These are phyloP conservation scores for Epichloe festucae DNA, from an alignment of 2,329 filamentous ascomycete species.

Conservation along the genomic window DNA sequence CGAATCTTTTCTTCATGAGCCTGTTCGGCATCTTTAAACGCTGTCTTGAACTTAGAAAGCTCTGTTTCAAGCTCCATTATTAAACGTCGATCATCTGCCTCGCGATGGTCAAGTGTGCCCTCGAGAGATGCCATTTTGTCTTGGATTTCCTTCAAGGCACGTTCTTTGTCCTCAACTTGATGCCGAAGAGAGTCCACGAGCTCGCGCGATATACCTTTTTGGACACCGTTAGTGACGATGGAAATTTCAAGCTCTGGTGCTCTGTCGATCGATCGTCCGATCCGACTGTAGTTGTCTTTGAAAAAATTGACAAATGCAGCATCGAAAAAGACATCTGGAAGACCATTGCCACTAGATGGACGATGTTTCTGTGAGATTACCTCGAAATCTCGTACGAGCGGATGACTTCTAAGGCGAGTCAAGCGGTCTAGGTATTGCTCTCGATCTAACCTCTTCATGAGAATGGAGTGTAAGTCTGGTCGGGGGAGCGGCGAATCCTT, in stretches of 20 bases:
- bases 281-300: constrained; percentile 86
- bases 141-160: constrained; percentile 33
- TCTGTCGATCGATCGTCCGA: constrained; percentile 75
- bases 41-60: constrained; percentile 18
- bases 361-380: constrained; percentile 61
- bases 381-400: constrained; percentile 78
- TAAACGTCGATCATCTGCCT: constrained; percentile 55
- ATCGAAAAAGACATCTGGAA: constrained; percentile 79
- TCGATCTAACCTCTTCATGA: constrained; percentile 65
- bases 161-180: constrained; percentile 62
- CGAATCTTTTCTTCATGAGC: constrained; percentile 35
- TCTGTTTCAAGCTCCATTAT: constrained; percentile 37
- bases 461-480: constrained; percentile 63
- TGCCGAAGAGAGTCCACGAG: constrained; percentile 73
- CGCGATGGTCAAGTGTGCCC: constrained; percentile 55
- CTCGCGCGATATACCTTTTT: constrained; percentile 83
- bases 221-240: constrained; percentile 62
- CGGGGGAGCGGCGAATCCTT: constrained; percentile 89
- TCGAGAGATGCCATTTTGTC: constrained; percentile 33
- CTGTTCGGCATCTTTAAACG: constrained; percentile 12
- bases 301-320: constrained; percentile 81
- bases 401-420: constrained; percentile 61
- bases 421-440: constrained; percentile 81
- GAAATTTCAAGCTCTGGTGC: constrained; percentile 81
- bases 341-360: constrained; percentile 29